Percentiles rank a stretch among this genome's conserved stretches.
Evolutionary conservation across 1,139 yeast species (phyloP).

Genomic region (Lipomyces yarrowii): DNA sequence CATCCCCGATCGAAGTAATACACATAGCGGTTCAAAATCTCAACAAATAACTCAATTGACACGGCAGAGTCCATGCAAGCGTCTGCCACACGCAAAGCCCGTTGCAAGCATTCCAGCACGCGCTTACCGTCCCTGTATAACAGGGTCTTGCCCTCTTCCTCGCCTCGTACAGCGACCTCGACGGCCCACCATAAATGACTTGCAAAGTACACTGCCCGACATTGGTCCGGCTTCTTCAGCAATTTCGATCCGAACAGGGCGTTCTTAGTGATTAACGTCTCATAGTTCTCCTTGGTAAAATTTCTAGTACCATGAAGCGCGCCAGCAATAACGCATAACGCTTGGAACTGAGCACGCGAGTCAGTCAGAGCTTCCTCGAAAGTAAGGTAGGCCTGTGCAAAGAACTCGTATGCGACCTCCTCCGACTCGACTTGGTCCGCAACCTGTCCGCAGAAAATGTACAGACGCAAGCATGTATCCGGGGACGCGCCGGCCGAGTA

Average conservation of each 20-base stretch:
- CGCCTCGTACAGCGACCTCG: conserved; percentile 55
- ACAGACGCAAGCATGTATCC: conserved; percentile 54
- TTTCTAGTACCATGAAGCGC: conserved; percentile 62
- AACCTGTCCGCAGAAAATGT: conserved; percentile 52
- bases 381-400: conserved; percentile 82
- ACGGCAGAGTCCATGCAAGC: conserved; percentile 85
- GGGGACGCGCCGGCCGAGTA: conserved; percentile 53
- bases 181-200: conserved; percentile 95
- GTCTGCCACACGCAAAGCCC: conserved; percentile 87
- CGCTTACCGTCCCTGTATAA: conserved; percentile 59
- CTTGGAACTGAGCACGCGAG: conserved; percentile 60
- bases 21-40: conserved; percentile 80
- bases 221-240: conserved; percentile 90
- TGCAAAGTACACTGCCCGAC: conserved; percentile 84
- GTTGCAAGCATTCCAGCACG: conserved; percentile 68
- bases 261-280: conserved; percentile 77
- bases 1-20: conserved; percentile 86
- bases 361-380: conserved; percentile 81
- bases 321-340: conserved; percentile 60
- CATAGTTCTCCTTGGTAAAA: conserved; percentile 67
- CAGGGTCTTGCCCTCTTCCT: conserved; percentile 49
- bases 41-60: conserved; percentile 81
- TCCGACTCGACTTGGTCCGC: conserved; percentile 73
- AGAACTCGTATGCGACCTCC: conserved; percentile 82
- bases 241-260: conserved; percentile 87